Conservation (phyloP, 345 rosid genomes). For the Acer saccharum region DNA sequence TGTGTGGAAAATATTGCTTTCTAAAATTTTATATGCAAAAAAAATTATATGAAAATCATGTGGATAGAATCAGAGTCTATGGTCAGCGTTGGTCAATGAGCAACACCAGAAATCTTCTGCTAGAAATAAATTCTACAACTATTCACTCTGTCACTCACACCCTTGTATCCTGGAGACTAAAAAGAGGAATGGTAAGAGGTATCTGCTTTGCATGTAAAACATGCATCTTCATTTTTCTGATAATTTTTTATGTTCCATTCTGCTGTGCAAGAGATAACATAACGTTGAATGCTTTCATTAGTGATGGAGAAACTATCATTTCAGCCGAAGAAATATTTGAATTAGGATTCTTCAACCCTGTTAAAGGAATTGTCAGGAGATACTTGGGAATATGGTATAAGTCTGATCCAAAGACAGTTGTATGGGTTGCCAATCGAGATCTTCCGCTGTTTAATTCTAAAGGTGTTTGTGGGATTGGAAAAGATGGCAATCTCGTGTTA, state of each 20-base stretch:
- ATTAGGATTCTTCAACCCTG: constrained; percentile 43
- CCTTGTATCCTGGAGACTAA: no score
- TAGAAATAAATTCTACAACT: neutral
- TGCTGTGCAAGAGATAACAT: constrained; percentile 24
- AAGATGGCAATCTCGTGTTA: neutral
- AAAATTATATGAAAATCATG: no score
- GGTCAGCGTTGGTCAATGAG: neutral
- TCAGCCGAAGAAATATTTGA: constrained; percentile 33
- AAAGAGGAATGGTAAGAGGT: neutral
- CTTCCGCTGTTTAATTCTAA: neutral
- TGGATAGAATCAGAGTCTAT: neutral
- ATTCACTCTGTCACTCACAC: no score
- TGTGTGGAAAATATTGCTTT: no score
- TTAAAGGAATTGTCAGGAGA: constrained; percentile 3
- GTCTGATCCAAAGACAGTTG: constrained; percentile 14
- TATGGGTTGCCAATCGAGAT: constrained; percentile 41
- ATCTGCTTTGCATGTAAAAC: neutral
- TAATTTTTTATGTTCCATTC: neutral
- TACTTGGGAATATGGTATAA: constrained; percentile 44
- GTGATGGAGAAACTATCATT: constrained; percentile 25
- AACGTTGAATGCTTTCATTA: neutral
- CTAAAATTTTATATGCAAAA: no score
- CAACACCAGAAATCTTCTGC: neutral
- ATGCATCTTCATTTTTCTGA: neutral
- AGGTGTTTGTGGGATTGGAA: constrained; percentile 1